A percentile compares a stretch with the other conserved stretches of the same genome.
Conservation (phyloP, 495 filamentous ascomycete species). For the Penicillium waksmanii region DNA sequence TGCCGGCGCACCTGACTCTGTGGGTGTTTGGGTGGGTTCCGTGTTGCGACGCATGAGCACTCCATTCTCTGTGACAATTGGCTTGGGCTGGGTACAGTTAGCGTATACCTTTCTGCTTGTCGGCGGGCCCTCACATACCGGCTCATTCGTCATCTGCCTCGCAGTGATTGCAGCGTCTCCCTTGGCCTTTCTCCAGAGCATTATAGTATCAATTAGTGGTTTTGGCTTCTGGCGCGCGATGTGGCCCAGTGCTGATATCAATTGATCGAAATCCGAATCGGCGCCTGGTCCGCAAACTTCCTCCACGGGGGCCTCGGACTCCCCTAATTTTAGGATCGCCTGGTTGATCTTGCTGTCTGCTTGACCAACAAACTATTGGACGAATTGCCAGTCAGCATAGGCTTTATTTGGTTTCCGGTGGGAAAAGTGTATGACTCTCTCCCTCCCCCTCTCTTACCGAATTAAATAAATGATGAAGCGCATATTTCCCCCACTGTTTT, state of each 20-base stretch:
- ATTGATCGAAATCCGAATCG: conserved; percentile 91
- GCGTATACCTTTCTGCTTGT: conserved; percentile 7
- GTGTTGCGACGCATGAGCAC: conserved; percentile 55
- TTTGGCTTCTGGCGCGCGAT: conserved; percentile 94
- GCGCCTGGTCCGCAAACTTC: conserved; percentile 85
- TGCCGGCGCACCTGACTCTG: conserved; percentile 29
- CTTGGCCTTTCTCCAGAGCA: conserved; percentile 95
- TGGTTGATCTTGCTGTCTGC: conserved; percentile 93
- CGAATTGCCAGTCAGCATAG: not conserved
- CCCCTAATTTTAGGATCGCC: conserved; percentile 72
- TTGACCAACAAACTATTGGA: conserved; percentile 63
- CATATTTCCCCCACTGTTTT: conserved; percentile 96
- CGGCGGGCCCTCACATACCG: not conserved
- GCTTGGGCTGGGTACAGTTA: conserved; percentile 30
- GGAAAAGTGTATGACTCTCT: too few relatives aligned
- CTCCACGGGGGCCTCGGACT: conserved; percentile 81
- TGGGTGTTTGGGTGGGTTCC: conserved; percentile 48
- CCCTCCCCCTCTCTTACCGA: conserved; percentile 56
- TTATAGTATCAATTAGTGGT: conserved; percentile 93
- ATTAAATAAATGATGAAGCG: conserved; percentile 93
- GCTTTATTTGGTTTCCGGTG: not conserved
- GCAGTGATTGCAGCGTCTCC: conserved; percentile 77
- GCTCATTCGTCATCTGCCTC: conserved; percentile 61
- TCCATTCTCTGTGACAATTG: conserved; percentile 37
- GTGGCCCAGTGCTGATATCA: conserved; percentile 89